Conservation (phyloP, 2,329 filamentous ascomycete genomes). For the Colletotrichum lini region DNA sequence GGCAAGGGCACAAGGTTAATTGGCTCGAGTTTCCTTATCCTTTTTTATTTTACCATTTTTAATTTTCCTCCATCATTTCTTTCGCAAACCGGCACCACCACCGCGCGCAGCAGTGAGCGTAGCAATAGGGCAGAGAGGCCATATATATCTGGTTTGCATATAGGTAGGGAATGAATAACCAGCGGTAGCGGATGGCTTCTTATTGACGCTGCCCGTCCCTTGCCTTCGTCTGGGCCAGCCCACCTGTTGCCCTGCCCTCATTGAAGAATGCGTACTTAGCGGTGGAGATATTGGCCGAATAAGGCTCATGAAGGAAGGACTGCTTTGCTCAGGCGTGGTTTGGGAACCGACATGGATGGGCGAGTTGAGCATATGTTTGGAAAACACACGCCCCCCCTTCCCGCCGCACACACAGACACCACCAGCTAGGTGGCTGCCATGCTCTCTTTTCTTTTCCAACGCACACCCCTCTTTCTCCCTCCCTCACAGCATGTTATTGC, state of each 20-base stretch:
- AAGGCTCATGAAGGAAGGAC: conserved; percentile 36
- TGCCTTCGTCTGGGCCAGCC: conserved; percentile 37
- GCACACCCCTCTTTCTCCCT: conserved; percentile 15
- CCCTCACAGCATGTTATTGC: conserved; percentile 3
- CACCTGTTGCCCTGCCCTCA: conserved; percentile 38
- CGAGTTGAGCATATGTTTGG: conserved; percentile 41
- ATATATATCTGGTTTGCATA: conserved; percentile 40
- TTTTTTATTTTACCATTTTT: neutral
- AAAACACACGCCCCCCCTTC: conserved; percentile 37
- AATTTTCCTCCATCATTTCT: neutral
- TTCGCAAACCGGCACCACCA: conserved; percentile 5
- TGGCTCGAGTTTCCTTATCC: conserved; percentile 6
- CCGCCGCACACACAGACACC: conserved; percentile 36
- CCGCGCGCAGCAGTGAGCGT: conserved; percentile 24
- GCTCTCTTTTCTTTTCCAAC: conserved; percentile 34
- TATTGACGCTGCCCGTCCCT: conserved; percentile 36
- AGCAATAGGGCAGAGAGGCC: conserved; percentile 36
- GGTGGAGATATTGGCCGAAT: conserved; percentile 39
- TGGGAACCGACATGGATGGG: conserved; percentile 41
- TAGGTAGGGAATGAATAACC: conserved; percentile 30
- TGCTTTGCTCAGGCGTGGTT: conserved; percentile 39
- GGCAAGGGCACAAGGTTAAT: conserved; percentile 36
- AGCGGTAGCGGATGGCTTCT: conserved; percentile 37
- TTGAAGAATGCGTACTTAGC: conserved; percentile 42
- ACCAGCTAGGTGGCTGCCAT: conserved; percentile 34